Evolutionary conservation across 495 filamentous ascomycete genomes (phyloP).

Genomic region (Penicillium parvum): DNA sequence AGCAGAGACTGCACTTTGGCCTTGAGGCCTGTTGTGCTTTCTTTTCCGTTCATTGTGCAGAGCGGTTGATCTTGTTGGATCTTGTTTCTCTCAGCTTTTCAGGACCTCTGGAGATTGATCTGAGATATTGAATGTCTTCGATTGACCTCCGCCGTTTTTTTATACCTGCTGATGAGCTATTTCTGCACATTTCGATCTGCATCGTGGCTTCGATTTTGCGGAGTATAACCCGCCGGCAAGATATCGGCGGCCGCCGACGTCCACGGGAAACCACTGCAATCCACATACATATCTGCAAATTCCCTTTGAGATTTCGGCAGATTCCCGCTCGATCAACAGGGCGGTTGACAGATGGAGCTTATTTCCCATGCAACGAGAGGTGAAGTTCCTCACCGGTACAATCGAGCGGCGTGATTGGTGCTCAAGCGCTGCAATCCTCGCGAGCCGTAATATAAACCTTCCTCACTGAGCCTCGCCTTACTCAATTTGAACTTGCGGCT

Average conservation of each 20-base stretch:
- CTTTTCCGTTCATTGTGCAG: constrained; percentile 7
- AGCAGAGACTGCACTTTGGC: constrained; percentile 12
- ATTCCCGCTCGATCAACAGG: background rate
- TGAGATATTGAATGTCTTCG: too few species aligned
- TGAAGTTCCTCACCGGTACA: constrained; percentile 1
- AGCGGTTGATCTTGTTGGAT: background rate
- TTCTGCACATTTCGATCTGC: constrained; percentile 6
- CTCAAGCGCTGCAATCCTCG: background rate
- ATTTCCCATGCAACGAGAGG: background rate
- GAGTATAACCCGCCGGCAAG: background rate
- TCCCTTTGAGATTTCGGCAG: background rate
- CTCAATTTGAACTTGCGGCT: background rate
- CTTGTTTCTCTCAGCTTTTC: background rate
- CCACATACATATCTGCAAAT: background rate
- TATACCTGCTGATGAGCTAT: too few species aligned
- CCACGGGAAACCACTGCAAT: background rate
- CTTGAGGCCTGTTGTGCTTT: constrained; percentile 8
- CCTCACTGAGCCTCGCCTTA: background rate
- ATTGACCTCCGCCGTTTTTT: too few species aligned
- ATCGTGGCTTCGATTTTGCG: background rate
- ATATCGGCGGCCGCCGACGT: constrained; percentile 9
- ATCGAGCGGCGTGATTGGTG: background rate
- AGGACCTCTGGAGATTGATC: background rate
- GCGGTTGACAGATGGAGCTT: background rate
- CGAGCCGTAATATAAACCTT: constrained; percentile 2